Percentiles rank a stretch among this genome's conserved stretches.
phyloP scores from a whole-genome alignment of 164 flowering plant genomes.

The Dillenia suffruticosa region DNA sequence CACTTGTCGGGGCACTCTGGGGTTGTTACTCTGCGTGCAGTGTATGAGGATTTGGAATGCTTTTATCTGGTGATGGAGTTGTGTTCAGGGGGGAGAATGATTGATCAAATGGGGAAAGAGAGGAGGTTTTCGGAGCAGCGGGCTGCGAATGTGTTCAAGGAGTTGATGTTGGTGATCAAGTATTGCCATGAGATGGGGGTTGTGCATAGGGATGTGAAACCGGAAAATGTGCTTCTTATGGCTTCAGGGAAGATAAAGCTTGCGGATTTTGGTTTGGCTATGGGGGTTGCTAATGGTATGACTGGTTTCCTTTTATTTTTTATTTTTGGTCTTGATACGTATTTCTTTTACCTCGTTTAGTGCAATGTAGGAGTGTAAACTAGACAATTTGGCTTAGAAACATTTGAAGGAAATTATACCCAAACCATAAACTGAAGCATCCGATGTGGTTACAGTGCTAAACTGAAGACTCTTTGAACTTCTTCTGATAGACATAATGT shows the following conservation, averaged over 20 bases:
- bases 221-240: slow-evolving; percentile 86
- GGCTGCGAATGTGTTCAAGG: slow-evolving; percentile 68
- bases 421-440: too few species aligned
- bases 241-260: slow-evolving; percentile 78
- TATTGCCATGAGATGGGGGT: slow-evolving; percentile 99
- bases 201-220: slow-evolving; percentile 93
- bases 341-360: too few species aligned
- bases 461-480: too few species aligned
- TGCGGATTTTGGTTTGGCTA: slow-evolving; percentile 94
- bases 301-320: not conserved
- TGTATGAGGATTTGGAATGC: slow-evolving; percentile 70
- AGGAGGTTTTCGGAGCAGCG: slow-evolving; percentile 60
- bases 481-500: too few species aligned
- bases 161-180: slow-evolving; percentile 67
- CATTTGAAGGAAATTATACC: too few species aligned
- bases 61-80: slow-evolving; percentile 96
- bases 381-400: too few species aligned
- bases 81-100: slow-evolving; percentile 82
- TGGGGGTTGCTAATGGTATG: slow-evolving; percentile 75
- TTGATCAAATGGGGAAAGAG: slow-evolving; percentile 71
- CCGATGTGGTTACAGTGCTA: too few species aligned
- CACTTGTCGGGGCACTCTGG: slow-evolving; percentile 92
- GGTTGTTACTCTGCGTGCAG: slow-evolving; percentile 79
- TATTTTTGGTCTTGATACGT: not conserved
- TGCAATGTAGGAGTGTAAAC: too few species aligned